Evolutionary conservation across 2,329 filamentous ascomycete species (phyloP), one percentile per base, ranked within the genome.

Genomic region (Decorospora gaudefroyi): DNA sequence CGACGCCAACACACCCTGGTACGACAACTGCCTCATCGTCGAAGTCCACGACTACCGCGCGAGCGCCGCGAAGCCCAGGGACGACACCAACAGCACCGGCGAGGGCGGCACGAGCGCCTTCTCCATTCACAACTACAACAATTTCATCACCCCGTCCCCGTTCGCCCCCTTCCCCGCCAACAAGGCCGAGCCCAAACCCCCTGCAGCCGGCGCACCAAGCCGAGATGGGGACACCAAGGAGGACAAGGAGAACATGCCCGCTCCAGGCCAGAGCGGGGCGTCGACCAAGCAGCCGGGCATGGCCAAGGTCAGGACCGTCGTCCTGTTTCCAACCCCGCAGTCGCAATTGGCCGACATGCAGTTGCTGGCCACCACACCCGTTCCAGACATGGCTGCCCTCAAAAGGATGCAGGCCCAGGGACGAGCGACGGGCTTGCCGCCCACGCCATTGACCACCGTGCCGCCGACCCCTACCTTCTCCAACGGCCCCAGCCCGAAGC

Each of bases 61-160:
- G 75, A 28, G 78, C 78, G 32, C 78, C 79, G 50, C 75, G 79
- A 56, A 89, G 54, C 67, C 75, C 7, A 64, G 83, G 81, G 55
- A 77, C 76, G 58, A 69, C 42, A 62, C 66, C 29, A 65, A 50
- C 51, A 71, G 45, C 57, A 76, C 82, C 1, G 75, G 79, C 13
- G 80, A 81, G 23, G 84, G 58, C 21, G 85, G 85, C 40, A 80
- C 80, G 26, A 74, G 79, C 3, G 83, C 86, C 8, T 92, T 88
- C 52, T 96, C 91, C 0, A 86, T 99, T 30, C 91, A 99, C 70
- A 96, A 95, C 68, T 88, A 91, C 68, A 96, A 90, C 62, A 84
- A 85, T 49, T 93, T 90, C 61, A 79, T 97, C 33, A 96, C 91
- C 0, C 93, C 92, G 0, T 97, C 93, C 0, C 83, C 91, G 0